Conservation (phyloP, 352 stramenopile genomes). For the Phytophthora litchii region DNA sequence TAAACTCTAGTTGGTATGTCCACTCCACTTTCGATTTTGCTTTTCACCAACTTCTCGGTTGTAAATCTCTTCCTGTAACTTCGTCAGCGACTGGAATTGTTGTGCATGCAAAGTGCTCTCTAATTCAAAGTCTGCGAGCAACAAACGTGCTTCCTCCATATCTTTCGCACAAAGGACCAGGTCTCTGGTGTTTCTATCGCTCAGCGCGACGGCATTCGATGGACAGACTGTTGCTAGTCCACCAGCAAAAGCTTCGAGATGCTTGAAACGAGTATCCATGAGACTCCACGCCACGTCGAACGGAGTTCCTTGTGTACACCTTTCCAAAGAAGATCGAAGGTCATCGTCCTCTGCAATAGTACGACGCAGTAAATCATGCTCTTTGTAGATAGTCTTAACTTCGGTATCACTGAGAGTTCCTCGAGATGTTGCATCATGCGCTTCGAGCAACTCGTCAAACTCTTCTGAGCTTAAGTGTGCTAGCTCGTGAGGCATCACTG, state of each 20-base stretch:
- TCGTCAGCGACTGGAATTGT: slow-evolving; percentile 37
- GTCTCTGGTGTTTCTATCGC: slow-evolving; percentile 7
- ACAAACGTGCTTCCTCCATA: slow-evolving; percentile 23
- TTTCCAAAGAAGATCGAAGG: slow-evolving; percentile 20
- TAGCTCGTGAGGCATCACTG: slow-evolving; percentile 50
- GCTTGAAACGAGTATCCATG: slow-evolving; percentile 40
- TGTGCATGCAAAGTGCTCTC: slow-evolving; percentile 46
- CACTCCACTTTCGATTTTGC: slow-evolving; percentile 3
- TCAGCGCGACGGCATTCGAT: slow-evolving; percentile 2
- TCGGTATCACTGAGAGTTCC: slow-evolving; percentile 8
- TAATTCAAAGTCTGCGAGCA: slow-evolving; percentile 32
- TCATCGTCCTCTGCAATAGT: slow-evolving; percentile 30
- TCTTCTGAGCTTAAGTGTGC: slow-evolving; percentile 39
- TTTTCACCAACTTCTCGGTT: slow-evolving; percentile 12
- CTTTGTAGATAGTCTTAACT: slow-evolving; percentile 14
- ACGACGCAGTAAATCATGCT: slow-evolving; percentile 17
- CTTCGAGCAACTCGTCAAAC: slow-evolving; percentile 43
- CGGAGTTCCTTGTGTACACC: slow-evolving; percentile 25
- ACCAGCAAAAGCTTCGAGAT: slow-evolving; percentile 52
- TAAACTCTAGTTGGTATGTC: slow-evolving; percentile 1
- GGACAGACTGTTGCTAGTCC: slow-evolving; percentile 49
- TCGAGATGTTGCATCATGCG: slow-evolving; percentile 18
- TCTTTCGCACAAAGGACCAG: slow-evolving; percentile 24
- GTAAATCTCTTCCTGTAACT: slow-evolving; percentile 27
- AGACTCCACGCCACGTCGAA: slow-evolving; percentile 48